Conservation (phyloP, 2,329 filamentous ascomycete species). For the Helotiales sp. region DNA sequence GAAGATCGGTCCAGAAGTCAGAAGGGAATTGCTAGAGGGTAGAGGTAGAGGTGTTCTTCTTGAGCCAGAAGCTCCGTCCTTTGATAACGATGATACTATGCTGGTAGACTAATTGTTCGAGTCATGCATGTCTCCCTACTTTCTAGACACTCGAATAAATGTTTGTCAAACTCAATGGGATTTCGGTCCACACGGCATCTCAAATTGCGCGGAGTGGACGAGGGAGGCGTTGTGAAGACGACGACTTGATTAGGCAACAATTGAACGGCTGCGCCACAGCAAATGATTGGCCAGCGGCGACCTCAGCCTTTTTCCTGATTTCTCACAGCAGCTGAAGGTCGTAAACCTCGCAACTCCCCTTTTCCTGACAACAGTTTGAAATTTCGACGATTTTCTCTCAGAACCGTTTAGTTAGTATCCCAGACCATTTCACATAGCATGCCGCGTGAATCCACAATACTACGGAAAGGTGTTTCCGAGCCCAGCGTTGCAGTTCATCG, state of each 20-base stretch:
- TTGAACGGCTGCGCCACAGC: constrained; percentile 21
- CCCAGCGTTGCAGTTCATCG: constrained; percentile 29
- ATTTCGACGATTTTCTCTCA: not conserved
- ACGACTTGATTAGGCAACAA: constrained; percentile 18
- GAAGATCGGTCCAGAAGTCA: constrained; percentile 87
- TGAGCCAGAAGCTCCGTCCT: constrained; percentile 58
- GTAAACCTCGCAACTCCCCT: not conserved
- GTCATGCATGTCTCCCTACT: not conserved
- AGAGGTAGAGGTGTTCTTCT: constrained; percentile 79
- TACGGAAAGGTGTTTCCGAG: constrained; percentile 31
- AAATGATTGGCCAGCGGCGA: not conserved
- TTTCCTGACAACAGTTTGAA: not conserved
- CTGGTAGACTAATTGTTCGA: constrained; percentile 57
- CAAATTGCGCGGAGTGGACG: not conserved
- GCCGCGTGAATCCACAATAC: constrained; percentile 13
- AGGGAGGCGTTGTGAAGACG: constrained; percentile 6
- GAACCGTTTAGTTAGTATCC: not conserved
- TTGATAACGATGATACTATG: constrained; percentile 92
- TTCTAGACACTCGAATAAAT: constrained; percentile 17
- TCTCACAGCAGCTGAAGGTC: constrained; percentile 11
- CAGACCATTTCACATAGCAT: not conserved
- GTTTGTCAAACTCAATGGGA: not conserved
- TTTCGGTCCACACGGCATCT: not conserved
- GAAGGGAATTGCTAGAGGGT: constrained; percentile 86
- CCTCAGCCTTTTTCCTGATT: constrained; percentile 21